phyloP scores from a whole-genome alignment of 768 basidiomycete species.

The Agaricus blazei region DNA sequence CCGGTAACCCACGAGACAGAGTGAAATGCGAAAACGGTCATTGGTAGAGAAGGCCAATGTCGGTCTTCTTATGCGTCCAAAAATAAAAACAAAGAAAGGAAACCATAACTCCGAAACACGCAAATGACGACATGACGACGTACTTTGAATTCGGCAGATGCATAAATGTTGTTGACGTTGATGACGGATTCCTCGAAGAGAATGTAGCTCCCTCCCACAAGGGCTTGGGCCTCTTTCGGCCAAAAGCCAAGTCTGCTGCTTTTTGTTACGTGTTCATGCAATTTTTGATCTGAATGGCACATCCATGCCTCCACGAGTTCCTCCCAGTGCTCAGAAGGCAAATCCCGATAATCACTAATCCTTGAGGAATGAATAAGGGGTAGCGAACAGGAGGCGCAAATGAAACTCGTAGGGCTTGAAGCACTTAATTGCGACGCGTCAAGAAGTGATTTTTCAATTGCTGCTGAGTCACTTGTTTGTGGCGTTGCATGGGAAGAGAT shows the following conservation, averaged over 20 bases:
- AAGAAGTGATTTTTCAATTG: conserved; percentile 39
- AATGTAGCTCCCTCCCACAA: conserved; percentile 90
- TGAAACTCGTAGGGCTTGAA: conserved; percentile 58
- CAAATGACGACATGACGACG: conserved; percentile 26
- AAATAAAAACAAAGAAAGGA: conserved; percentile 8
- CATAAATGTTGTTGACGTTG: conserved; percentile 45
- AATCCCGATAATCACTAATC: conserved; percentile 61
- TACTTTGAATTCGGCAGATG: conserved; percentile 47
- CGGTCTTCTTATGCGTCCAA: conserved; percentile 91
- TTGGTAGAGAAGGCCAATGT: conserved; percentile 57
- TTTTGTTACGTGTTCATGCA: conserved; percentile 64
- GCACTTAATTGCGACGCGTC: conserved; percentile 62
- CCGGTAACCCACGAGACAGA: conserved; percentile 14
- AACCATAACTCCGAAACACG: conserved; percentile 8
- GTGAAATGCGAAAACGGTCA: conserved; percentile 36
- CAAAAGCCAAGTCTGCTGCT: conserved; percentile 67
- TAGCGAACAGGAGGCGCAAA: conserved; percentile 76
- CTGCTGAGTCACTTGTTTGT: conserved; percentile 14
- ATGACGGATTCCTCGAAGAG: conserved; percentile 65
- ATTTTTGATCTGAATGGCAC: conserved; percentile 88
- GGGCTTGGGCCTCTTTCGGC: conserved; percentile 65
- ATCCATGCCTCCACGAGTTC: conserved; percentile 98
- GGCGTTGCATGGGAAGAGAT: conserved; percentile 11
- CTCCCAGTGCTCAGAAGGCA: conserved; percentile 96
- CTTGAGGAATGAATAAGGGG: conserved; percentile 59